phyloP scores from a whole-genome alignment of 2,329 filamentous ascomycete genomes.

The Calonectria pteridis region DNA sequence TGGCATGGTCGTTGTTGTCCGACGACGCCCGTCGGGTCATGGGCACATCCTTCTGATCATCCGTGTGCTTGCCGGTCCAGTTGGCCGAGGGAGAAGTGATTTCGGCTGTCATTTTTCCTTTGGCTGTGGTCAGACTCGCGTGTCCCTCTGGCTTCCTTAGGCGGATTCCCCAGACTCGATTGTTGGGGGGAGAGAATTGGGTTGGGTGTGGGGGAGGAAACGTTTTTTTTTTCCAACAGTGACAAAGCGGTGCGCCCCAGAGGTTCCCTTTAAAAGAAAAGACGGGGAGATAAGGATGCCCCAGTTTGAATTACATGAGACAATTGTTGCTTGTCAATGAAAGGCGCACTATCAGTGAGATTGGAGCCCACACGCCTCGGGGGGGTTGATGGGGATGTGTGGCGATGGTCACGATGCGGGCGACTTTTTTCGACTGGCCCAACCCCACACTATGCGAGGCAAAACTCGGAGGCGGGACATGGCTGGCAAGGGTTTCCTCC shows the following conservation, averaged over 20 bases:
- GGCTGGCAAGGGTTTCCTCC: constrained; percentile 5
- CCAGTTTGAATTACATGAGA: constrained; percentile 11
- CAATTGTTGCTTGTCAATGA: constrained; percentile 2
- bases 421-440: background rate
- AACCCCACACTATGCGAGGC: constrained; percentile 12
- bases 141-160: background rate
- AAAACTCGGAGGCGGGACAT: constrained; percentile 4
- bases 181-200: background rate
- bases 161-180: background rate
- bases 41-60: background rate
- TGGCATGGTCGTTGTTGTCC: constrained; percentile 17
- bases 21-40: background rate
- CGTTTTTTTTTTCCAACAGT: background rate
- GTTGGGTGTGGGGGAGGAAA: constrained; percentile 5
- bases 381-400: background rate
- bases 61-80: background rate
- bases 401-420: constrained; percentile 5
- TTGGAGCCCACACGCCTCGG: constrained; percentile 14
- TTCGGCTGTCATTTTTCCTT: constrained; percentile 9
- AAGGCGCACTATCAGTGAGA: constrained; percentile 16
- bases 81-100: constrained; percentile 1
- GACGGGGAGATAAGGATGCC: background rate
- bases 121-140: background rate
- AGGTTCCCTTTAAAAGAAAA: constrained; percentile 5
- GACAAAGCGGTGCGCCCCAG: constrained; percentile 5